These are phyloP conservation scores for Pseudocercospora crystallina DNA, from an alignment of 2,329 filamentous ascomycete genomes.

Conservation along the genomic window DNA sequence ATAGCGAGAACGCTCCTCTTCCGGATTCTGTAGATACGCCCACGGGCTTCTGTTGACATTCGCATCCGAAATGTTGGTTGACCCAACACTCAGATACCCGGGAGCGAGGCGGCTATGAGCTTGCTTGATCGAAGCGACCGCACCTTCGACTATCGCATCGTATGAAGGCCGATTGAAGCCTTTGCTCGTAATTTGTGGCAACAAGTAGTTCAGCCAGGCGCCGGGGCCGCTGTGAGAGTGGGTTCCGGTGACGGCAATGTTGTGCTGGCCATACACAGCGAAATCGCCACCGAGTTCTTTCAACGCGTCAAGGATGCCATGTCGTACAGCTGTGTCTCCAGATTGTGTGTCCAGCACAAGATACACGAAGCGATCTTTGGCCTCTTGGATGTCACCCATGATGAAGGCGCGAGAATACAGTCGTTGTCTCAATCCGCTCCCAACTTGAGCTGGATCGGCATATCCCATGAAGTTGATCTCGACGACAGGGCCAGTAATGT, in stretches of 20 bases:
- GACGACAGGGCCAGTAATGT: constrained; percentile 78
- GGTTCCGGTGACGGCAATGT: constrained; percentile 86
- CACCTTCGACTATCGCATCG: constrained; percentile 82
- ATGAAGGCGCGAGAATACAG: constrained; percentile 90
- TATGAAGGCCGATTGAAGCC: constrained; percentile 88
- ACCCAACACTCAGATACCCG: constrained; percentile 71
- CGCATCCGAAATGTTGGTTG: constrained; percentile 67
- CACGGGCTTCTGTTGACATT: constrained; percentile 89
- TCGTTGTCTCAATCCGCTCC: constrained; percentile 80
- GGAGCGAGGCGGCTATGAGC: constrained; percentile 71
- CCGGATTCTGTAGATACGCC: constrained; percentile 83
- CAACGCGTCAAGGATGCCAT: constrained; percentile 80
- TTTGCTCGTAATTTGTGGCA: constrained; percentile 84
- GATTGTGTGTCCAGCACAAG: constrained; percentile 83
- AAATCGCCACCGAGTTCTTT: constrained; percentile 69
- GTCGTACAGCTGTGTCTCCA: constrained; percentile 82
- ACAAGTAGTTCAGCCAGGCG: constrained; percentile 90
- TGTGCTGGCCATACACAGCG: constrained; percentile 71
- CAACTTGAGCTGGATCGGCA: constrained; percentile 78
- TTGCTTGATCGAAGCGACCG: constrained; percentile 74
- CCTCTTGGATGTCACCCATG: constrained; percentile 65
- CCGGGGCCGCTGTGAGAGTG: constrained; percentile 91
- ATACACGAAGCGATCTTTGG: constrained; percentile 77
- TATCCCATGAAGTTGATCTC: constrained; percentile 93
- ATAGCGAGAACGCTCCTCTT: constrained; percentile 71